Base-by-base conservation (phyloP, 2,329 filamentous ascomycete species). In the Fusarium praegraminearum region DNA sequence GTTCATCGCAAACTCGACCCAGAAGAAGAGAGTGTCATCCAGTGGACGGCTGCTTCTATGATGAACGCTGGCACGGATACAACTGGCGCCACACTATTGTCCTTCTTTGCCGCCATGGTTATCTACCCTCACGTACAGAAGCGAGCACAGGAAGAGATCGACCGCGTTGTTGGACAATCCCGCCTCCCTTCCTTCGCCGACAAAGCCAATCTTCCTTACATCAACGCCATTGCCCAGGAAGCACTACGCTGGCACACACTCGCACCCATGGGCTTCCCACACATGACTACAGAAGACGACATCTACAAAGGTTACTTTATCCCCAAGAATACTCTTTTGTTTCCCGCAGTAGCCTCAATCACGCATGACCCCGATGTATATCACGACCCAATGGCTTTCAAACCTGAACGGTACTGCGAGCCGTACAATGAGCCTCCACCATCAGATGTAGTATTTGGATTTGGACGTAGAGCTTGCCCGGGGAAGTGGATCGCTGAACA, bases 21-120 rank as follows among this genome's bases (percentile, higher is more conserved):
- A 1, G 63, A 66, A 15, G 63, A 66, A n/a, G 63, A 62, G 7
- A 41, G 43, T 2, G 28, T 66, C 13, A 66, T 66, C 0, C 35
- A 51, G 5, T 66, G 63, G 63, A 66, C 63, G 1, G 62, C 63
- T 1, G 63, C 63, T 1, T 66, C 63, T 0, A 66, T 69, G n/a
- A 70, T 74, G n/a, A 74, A 77, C 9, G 77, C 78, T 3, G 78
- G 75, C 0, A 73, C 79, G 4, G 79, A 81, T 33, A 78, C 76
- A 0, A 73, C 74, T 0, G 71, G 76, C 1, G 67, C 75, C 1
- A 71, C 75, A 0, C 53, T 81, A 7, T 60, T 73, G 12, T 78
- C 76, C 66, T 74, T 80, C 13, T 74, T 84, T 2, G 76, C 83
- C 22, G 85, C 85, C 8, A 85, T 87, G 83, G 69, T 79, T 0